Base-by-base conservation (phyloP, 2,329 filamentous ascomycete genomes). In the Pyrenophora seminiperda region DNA sequence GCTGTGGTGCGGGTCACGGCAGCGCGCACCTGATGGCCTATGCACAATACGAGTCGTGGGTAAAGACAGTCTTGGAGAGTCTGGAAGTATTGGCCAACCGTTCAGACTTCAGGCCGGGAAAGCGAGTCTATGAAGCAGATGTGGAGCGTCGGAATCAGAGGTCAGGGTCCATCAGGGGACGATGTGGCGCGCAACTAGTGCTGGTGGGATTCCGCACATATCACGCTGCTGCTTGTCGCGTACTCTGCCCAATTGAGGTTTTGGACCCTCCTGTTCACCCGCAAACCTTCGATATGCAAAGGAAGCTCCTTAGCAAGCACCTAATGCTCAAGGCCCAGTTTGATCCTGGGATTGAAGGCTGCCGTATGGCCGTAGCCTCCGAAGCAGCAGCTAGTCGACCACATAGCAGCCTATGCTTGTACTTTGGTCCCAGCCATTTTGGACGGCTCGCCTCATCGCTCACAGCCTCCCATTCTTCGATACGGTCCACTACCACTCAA, bases 401-500 rank as follows among this genome's bases (percentile, higher is more conserved):
- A 31, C 17, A 24, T 36, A 18, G 5, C 33, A 33, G 32, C 42
- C 40, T 38, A 38, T 5, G 37, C 47, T 24, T 4, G 22, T 13
- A 31, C 11, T 33, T 20, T 40, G 29, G 17, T 42, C 34, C 38
- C 52, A 58, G 56, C 54, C 48, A 33, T 38, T 46, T 50, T 41
- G 41, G 24, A 39, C 55, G 46, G 54, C 50, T 58, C 56, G 39
- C 39, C 43, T 51, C 45, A 51, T 53, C 56, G 55, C 47, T 54
- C 56, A 56, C 50, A 48, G 50, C 53, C 51, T 59, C 50, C 34
- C 50, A 52, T 41, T 34, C 24, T 40, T 39, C 37, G 39, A 52
- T 27, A 37, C 40, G 58, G 46, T 49, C 60, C 60, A 56, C 56
- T 48, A 37, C 56, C 42, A 45, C 52, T 55, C 53, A 43, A 59